phyloP scores from a whole-genome alignment of 2,329 filamentous ascomycete species.

The Sphaerostilbella broomeana region DNA sequence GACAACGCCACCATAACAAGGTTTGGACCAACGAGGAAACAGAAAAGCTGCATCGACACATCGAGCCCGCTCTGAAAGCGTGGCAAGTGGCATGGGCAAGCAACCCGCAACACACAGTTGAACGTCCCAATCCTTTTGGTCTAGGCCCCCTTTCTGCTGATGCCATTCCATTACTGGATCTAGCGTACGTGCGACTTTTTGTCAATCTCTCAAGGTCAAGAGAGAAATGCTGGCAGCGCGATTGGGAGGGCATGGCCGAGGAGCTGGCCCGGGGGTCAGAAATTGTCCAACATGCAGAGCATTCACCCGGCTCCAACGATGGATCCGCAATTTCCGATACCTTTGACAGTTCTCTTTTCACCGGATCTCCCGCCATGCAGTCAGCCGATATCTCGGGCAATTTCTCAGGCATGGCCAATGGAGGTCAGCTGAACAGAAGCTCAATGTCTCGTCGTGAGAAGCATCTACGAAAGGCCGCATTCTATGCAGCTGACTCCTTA shows the following conservation, averaged over 20 bases:
- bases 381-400: conserved; percentile 43
- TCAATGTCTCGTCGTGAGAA: conserved; percentile 69
- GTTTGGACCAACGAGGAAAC: conserved; percentile 89
- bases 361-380: conserved; percentile 47
- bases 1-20: conserved; percentile 80
- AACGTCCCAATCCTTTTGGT: conserved; percentile 78
- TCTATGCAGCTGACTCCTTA: conserved; percentile 87
- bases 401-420: conserved; percentile 20
- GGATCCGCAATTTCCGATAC: conserved; percentile 38
- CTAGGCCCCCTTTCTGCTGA: conserved; percentile 79
- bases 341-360: conserved; percentile 42
- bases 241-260: conserved; percentile 86
- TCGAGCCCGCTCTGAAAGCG: conserved; percentile 85
- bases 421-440: conserved; percentile 24
- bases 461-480: conserved; percentile 87
- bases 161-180: conserved; percentile 81
- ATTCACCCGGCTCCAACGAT: conserved; percentile 46
- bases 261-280: conserved; percentile 76
- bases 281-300: conserved; percentile 64
- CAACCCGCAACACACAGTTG: conserved; percentile 76
- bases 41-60: conserved; percentile 91
- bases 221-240: conserved; percentile 87
- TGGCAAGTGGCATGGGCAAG: conserved; percentile 92
- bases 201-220: conserved; percentile 90
- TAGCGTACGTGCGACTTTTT: conserved; percentile 87